Evolutionary conservation across 179 eudicot genomes (phyloP).

Genomic region (Beta corolliflora): DNA sequence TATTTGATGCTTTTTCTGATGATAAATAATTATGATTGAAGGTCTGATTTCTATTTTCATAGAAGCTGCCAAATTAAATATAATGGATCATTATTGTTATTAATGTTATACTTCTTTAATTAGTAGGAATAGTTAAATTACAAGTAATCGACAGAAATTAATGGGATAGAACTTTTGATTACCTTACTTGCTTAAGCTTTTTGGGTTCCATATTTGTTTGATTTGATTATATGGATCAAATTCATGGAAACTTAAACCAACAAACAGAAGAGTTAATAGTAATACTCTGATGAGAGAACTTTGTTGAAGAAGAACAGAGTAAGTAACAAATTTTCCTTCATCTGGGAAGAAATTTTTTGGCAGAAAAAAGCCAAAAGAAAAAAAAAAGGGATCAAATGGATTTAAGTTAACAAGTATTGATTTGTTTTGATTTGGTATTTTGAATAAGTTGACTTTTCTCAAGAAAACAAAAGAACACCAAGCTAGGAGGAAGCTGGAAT

Average conservation of each 20-base stretch:
- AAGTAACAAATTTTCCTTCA: not conserved
- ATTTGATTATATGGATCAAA: not conserved
- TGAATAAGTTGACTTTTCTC: conserved; percentile 14
- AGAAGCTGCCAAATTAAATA: conserved; percentile 39
- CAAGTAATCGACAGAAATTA: too few species aligned
- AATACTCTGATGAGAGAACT: too few species aligned
- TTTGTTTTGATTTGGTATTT: not conserved
- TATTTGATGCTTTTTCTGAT: conserved; percentile 21
- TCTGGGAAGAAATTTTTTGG: not conserved
- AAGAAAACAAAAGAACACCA: not conserved
- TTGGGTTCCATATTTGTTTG: conserved; percentile 3
- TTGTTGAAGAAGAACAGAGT: too few species aligned
- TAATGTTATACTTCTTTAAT: too few species aligned
- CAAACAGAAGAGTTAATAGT: not conserved
- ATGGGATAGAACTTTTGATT: not conserved
- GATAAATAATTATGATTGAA: conserved; percentile 14
- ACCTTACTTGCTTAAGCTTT: conserved; percentile 16
- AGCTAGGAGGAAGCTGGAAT: not conserved
- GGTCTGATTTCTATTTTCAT: conserved; percentile 42
- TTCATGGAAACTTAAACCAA: not conserved
- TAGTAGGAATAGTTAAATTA: too few species aligned
- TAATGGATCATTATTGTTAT: too few species aligned
- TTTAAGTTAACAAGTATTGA: not conserved
- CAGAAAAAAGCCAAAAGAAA: not conserved
- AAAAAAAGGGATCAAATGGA: too few species aligned